Conservation (phyloP, 192 early-diverging fungal genomes). For the Umbelopsis sp. region DNA sequence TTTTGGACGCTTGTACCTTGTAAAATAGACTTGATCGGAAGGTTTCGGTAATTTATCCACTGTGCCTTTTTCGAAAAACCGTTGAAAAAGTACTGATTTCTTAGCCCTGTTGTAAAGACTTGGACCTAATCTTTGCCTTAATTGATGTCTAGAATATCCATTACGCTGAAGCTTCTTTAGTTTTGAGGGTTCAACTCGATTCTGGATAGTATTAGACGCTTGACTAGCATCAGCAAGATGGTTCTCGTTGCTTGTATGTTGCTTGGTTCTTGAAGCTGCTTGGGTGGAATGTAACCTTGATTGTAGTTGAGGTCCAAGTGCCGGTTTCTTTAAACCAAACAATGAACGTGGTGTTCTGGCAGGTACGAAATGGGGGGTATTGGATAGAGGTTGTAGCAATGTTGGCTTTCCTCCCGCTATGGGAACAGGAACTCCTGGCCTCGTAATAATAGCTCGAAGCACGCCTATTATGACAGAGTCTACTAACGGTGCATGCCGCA, state of each 20-base stretch:
- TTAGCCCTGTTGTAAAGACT: constrained; percentile 1
- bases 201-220: neutral
- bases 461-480: constrained; percentile 22
- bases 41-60: neutral
- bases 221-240: neutral
- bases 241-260: too few species aligned
- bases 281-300: constrained; percentile 1
- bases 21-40: constrained; percentile 13
- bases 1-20: constrained; percentile 8
- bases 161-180: constrained; percentile 3
- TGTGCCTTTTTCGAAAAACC: neutral
- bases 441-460: constrained; percentile 2
- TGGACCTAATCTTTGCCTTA: neutral
- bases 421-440: neutral
- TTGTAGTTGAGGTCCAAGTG: neutral
- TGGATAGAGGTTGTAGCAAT: neutral
- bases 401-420: neutral
- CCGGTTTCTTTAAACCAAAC: neutral
- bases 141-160: constrained; percentile 13
- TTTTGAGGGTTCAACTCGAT: neutral
- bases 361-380: constrained; percentile 18
- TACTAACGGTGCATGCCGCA: constrained; percentile 15
- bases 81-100: constrained; percentile 12
- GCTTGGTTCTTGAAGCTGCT: neutral
- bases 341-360: constrained; percentile 1